Evolutionary conservation across 495 filamentous ascomycete genomes (phyloP), one percentile per base, ranked within the genome.

Genomic region (Penicillium silybi): DNA sequence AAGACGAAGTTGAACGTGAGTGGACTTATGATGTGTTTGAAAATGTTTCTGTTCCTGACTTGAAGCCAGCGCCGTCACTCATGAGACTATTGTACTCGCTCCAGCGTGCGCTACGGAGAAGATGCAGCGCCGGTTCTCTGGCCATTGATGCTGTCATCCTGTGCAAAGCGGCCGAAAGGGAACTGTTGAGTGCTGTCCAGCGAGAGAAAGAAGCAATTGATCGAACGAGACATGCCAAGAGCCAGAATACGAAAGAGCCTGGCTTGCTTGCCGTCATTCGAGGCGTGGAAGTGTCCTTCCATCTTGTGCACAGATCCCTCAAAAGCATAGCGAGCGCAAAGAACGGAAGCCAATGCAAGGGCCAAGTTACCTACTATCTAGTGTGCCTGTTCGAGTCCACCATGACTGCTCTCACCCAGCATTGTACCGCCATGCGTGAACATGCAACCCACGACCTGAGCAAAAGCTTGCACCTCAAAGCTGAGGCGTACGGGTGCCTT

Each of bases 321-420:
- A 64, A 69, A 22, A 75, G 69, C 44, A 34, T 78, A 0, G 49
- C 64, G 4, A 41, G 26, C 6, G 57, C 54, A 1, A 54, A 59
- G 5, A 37, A 58, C 18, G 56, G 51, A 0, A 42, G 18, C 6
- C 45, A 51, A n/a, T 55, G 56, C 19, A 52, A 51, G 11, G 57
- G 53, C 1, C 64, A 70, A 10, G 25, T 77, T 22, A 58, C 50
- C 1, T 79, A 77, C 57, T 65, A 68, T 25, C 48, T 79, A 7
- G 70, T 72, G 11, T 60, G 54, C 23, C 59, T 79, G 13, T 78
- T 73, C 46, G 66, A 74, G 29, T 65, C 66, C 16, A 61, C 56
- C 6, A 57, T 78, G 53, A 50, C 63, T 10, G 53, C 57, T 26
- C 53, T 79, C 3, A 53, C 63, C 16, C 52, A 58, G 6, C 41